phyloP scores from a whole-genome alignment of 805 yeast genomes.

The Saccharomycopsis fermentans region DNA sequence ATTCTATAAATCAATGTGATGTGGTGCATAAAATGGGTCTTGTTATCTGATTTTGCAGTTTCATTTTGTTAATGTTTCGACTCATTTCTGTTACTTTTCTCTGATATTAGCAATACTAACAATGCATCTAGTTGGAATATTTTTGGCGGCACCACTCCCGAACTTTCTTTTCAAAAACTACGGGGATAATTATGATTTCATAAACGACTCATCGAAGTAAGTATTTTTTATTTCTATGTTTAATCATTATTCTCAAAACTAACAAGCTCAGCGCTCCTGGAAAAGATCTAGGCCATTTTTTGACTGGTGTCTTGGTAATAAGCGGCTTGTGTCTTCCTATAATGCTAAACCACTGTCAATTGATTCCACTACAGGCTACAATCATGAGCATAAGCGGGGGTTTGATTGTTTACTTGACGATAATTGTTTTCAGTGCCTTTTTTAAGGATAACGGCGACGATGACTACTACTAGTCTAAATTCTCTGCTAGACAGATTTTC shows the following conservation, averaged over 20 bases:
- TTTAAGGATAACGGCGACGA: conserved; percentile 43
- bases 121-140: conserved; percentile 37
- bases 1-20: no score
- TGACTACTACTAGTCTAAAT: conserved; percentile 19
- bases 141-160: conserved; percentile 64
- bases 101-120: no score
- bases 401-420: conserved; percentile 68
- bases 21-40: no score
- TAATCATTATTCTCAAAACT: no score
- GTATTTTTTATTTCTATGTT: no score
- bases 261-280: conserved; percentile 31
- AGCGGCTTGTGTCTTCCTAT: conserved; percentile 71
- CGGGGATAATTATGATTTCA: conserved; percentile 44
- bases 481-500: no score
- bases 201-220: conserved; percentile 41
- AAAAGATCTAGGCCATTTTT: conserved; percentile 71
- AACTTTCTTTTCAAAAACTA: conserved; percentile 44
- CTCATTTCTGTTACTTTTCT: no score
- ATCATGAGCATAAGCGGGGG: conserved; percentile 79
- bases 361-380: conserved; percentile 63
- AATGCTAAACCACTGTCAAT: conserved; percentile 62
- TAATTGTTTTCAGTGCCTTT: conserved; percentile 70
- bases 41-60: no score
- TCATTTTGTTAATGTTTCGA: no score
- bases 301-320: conserved; percentile 66